These are phyloP conservation scores for Plasmodium gallinaceum DNA, from an alignment of 169 alveolate species.

Conservation along the genomic window DNA sequence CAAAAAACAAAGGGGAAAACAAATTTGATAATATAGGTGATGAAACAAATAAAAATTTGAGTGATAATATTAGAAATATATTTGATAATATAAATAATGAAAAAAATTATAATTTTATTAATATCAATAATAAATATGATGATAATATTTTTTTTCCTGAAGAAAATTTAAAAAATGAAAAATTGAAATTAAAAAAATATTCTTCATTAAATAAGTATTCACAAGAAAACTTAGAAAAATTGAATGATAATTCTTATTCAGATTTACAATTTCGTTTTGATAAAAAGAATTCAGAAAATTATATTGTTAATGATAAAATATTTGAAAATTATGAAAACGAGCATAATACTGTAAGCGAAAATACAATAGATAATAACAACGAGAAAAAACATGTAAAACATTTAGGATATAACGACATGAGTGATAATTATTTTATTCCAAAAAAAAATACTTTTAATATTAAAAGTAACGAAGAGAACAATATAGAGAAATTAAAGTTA, in stretches of 20 bases:
- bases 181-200: not conserved
- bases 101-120: not conserved
- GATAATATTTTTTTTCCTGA: not conserved
- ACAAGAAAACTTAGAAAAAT: not conserved
- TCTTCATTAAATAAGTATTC: not conserved
- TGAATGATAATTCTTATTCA: not conserved
- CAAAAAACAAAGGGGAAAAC: not conserved
- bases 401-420: slow-evolving; percentile 11
- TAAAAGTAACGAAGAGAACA: not conserved
- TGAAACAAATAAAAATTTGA: not conserved
- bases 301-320: slow-evolving; percentile 35
- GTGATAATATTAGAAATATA: not conserved
- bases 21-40: not conserved
- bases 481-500: not conserved
- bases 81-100: not conserved
- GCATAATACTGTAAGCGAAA: not conserved
- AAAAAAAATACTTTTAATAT: not conserved
- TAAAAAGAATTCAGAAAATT: slow-evolving; percentile 20
- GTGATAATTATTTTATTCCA: slow-evolving; percentile 2
- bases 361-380: not conserved
- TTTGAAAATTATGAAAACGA: slow-evolving; percentile 28
- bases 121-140: not conserved
- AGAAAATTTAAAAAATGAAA: not conserved
- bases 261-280: not conserved
- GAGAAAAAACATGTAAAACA: slow-evolving; percentile 35